phyloP scores from a whole-genome alignment of 2,329 filamentous ascomycete genomes.

The Ophiostoma ulmi region DNA sequence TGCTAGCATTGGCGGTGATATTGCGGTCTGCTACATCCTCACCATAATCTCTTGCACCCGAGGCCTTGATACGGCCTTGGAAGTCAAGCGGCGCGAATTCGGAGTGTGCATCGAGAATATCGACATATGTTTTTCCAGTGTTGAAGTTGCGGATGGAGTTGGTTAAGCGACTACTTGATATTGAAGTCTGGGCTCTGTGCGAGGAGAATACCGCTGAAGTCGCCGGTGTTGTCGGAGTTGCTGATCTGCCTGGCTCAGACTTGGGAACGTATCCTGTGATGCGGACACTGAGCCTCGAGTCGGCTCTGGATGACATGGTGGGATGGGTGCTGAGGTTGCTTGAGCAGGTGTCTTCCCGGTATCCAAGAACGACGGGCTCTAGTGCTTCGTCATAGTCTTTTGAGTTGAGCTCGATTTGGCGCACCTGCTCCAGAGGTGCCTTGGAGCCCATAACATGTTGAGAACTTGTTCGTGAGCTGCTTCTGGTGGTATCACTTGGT shows the following conservation, averaged over 20 bases:
- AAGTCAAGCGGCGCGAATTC: slow-evolving; percentile 48
- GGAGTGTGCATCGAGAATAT: slow-evolving; percentile 55
- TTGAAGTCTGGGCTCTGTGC: slow-evolving; percentile 14
- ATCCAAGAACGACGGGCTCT: slow-evolving; percentile 33
- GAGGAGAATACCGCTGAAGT: background rate
- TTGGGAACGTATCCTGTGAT: background rate
- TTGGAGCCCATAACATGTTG: background rate
- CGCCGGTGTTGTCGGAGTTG: background rate
- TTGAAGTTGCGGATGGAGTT: background rate
- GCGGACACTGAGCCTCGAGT: background rate
- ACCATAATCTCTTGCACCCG: slow-evolving; percentile 52
- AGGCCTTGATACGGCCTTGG: slow-evolving; percentile 44
- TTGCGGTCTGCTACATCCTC: slow-evolving; percentile 63
- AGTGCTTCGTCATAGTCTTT: slow-evolving; percentile 27
- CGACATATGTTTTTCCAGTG: slow-evolving; percentile 37
- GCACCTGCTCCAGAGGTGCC: background rate
- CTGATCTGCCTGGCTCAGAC: background rate
- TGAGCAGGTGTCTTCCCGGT: slow-evolving; percentile 29
- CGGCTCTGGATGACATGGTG: slow-evolving; percentile 32
- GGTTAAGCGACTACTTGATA: slow-evolving; percentile 19
- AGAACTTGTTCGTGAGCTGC: background rate
- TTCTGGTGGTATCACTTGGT: background rate
- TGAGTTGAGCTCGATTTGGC: background rate
- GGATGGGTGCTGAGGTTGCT: slow-evolving; percentile 33
- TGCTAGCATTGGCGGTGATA: slow-evolving; percentile 36